Conservation (phyloP, 2,329 filamentous ascomycete species). For the Ceratocystis variospora region DNA sequence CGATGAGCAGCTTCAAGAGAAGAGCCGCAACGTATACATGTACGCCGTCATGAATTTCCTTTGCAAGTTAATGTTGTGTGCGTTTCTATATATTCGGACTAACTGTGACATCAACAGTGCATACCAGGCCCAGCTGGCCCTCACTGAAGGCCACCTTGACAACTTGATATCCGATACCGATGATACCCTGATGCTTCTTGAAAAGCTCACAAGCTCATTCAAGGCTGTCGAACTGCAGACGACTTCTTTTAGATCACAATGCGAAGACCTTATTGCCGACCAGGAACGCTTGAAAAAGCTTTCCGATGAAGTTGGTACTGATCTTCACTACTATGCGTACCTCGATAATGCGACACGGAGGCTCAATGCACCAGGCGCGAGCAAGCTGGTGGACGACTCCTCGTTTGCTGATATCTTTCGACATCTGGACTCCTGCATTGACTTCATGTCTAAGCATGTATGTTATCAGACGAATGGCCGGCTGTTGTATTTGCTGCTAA, state of each 20-base stretch:
- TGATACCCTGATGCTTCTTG: constrained; percentile 59
- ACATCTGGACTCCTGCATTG: constrained; percentile 78
- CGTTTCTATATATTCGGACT: background rate
- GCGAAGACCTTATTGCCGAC: constrained; percentile 71
- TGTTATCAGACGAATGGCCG: constrained; percentile 24
- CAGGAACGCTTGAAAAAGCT: constrained; percentile 66
- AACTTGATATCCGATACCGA: constrained; percentile 65
- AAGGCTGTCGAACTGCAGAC: constrained; percentile 79
- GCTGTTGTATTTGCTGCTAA: constrained; percentile 21
- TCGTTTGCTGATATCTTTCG: constrained; percentile 79
- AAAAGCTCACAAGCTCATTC: constrained; percentile 73
- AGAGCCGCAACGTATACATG: constrained; percentile 27
- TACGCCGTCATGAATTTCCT: constrained; percentile 32
- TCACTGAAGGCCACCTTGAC: constrained; percentile 72
- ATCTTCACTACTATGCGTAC: constrained; percentile 89
- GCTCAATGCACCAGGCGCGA: constrained; percentile 82
- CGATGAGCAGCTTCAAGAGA: constrained; percentile 45
- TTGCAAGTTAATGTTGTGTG: background rate
- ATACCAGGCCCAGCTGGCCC: constrained; percentile 66
- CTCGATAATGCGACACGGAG: constrained; percentile 80
- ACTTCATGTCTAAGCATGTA: constrained; percentile 82
- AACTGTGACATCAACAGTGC: constrained; percentile 33
- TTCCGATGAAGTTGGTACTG: constrained; percentile 72
- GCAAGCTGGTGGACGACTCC: constrained; percentile 67
- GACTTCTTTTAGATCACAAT: constrained; percentile 82